Conservation (phyloP, 495 filamentous ascomycete genomes). For the Corynascus novoguineensis region DNA sequence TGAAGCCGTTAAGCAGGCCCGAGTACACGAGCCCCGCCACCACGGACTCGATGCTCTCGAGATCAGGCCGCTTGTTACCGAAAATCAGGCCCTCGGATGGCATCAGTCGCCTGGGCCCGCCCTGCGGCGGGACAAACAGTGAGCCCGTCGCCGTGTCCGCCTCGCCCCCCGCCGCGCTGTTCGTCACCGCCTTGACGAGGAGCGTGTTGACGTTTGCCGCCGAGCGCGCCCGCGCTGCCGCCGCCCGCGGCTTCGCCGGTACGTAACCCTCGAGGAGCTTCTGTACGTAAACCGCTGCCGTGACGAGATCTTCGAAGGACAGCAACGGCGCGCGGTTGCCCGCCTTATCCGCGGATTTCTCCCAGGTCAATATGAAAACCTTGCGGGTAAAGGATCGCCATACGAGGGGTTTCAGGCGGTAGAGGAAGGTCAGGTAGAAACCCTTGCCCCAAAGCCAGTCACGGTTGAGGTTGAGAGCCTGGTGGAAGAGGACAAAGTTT, state of each 20-base stretch:
- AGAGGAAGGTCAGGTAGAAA: slow-evolving; percentile 64
- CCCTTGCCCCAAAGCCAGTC: slow-evolving; percentile 74
- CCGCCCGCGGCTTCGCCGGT: slow-evolving; percentile 25
- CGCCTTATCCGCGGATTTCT: slow-evolving; percentile 51
- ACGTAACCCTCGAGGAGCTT: slow-evolving; percentile 48
- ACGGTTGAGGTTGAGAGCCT: slow-evolving; percentile 49
- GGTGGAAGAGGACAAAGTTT: slow-evolving; percentile 69
- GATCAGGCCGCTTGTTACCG: slow-evolving; percentile 49
- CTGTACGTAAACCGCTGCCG: slow-evolving; percentile 46
- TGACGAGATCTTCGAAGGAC: slow-evolving; percentile 50
- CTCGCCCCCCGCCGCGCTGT: slow-evolving; percentile 25
- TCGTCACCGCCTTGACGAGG: slow-evolving; percentile 39
- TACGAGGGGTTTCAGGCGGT: slow-evolving; percentile 70
- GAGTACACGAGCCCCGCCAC: slow-evolving; percentile 73
- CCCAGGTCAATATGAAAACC: slow-evolving; percentile 55
- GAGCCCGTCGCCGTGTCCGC: slow-evolving; percentile 20
- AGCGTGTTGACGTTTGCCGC: slow-evolving; percentile 29
- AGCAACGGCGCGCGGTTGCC: slow-evolving; percentile 53
- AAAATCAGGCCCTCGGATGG: slow-evolving; percentile 44
- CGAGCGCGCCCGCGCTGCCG: slow-evolving; percentile 9
- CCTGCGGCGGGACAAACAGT: slow-evolving; percentile 41
- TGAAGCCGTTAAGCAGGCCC: slow-evolving; percentile 79
- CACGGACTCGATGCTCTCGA: slow-evolving; percentile 70
- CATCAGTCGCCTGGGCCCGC: slow-evolving; percentile 42
- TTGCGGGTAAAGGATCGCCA: slow-evolving; percentile 80